Base-by-base conservation (phyloP, 148 eudicot species). In the Pouteria glomerata region DNA sequence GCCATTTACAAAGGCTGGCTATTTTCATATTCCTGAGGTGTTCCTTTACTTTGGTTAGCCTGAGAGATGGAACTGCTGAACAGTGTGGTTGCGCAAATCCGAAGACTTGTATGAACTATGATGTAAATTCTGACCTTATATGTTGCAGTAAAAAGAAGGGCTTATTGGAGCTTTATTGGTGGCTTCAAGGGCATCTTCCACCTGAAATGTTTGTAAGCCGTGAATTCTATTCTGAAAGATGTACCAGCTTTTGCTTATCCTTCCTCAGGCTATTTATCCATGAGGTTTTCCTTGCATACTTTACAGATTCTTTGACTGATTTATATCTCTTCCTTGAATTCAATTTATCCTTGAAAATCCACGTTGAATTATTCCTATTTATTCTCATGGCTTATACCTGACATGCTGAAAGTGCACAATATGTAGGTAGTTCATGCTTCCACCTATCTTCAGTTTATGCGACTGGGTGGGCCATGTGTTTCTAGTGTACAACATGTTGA, bases 1-100 rank as follows among this genome's bases (percentile, higher is more conserved):
- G 72, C 69, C 96, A 91, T 80, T 76, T 88, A 73, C 98, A 89
- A 77, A 82, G 97, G 76, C 86, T 80, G 63, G 74, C 85, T 62
- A 68, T 89, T 76, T 87, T 88, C 73, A 84, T 95, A 73, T 86
- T 91, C 80, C 71, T 95, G 35, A 84, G 88, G 85, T 88, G 91
- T 72, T 82, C 85, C 45, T 74, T 86, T 63, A 68, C 80, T 74
- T 76, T 91, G 87, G 72, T 83, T 37, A 57, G 59, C 74, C 64
- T 68, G 61, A 74, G 76, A 74, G 83, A 73, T 63, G 51, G 59
- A 73, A 26, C 70, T 48, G 77, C 68, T 73, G 63, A 72, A 24
- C 73, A 80, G 18, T 74, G 83, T 76, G 41, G 62, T 60, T 81
- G 81, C 75, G 66, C 53, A 72, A 78, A 78, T 72, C 39, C 50